Evolutionary conservation across 2,329 filamentous ascomycete genomes (phyloP), one percentile per base, ranked within the genome.

Genomic region (Furcasterigmium furcatum): DNA sequence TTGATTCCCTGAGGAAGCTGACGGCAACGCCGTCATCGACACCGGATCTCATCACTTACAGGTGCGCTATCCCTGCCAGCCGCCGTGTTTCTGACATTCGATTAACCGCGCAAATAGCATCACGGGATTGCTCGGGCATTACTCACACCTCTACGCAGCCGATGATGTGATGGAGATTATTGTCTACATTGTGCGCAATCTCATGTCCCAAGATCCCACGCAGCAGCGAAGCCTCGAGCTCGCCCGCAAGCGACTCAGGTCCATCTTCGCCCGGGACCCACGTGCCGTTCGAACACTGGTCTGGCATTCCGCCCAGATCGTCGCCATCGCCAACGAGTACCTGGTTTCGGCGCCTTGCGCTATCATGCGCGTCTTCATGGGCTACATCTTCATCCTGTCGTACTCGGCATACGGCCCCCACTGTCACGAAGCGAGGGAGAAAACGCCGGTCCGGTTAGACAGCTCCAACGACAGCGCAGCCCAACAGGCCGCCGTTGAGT

Each of bases 281-380:
- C 44, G 35, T 0, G 46, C 50, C 22, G 47, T 57, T 1, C 51
- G 61, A 1, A 51, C 40, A n/a, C 51, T 61, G 7, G 48, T 55
- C 9, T 62, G 55, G 53, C 60, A 62, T 41, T 59, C 60, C 2
- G 58, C 57, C 1, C 59, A 62, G 22, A 63, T 63, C 14, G 49
- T 60, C 5, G 55, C 55, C 9, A 51, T 58, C 4, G 58, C 61
- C 29, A 57, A 56, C 38, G 58, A 61, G 25, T 59, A 59, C 36
- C 39, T 58, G 1, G 58, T 59, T 13, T 59, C 59, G 13, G 52
- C 59, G 2, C 60, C 61, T 1, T 62, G 58, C 38, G 60, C 63
- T 38, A 58, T 60, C 24, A 53, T 63, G 52, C 57, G 60, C 6
- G 29, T 63, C 2, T 64, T 64, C 43, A 61, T 61, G 54, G 59